Percentiles rank a stretch among this genome's conserved stretches.
These are phyloP conservation scores for Kazachstania taianensis DNA, from an alignment of 805 yeast genomes.

Conservation along the genomic window DNA sequence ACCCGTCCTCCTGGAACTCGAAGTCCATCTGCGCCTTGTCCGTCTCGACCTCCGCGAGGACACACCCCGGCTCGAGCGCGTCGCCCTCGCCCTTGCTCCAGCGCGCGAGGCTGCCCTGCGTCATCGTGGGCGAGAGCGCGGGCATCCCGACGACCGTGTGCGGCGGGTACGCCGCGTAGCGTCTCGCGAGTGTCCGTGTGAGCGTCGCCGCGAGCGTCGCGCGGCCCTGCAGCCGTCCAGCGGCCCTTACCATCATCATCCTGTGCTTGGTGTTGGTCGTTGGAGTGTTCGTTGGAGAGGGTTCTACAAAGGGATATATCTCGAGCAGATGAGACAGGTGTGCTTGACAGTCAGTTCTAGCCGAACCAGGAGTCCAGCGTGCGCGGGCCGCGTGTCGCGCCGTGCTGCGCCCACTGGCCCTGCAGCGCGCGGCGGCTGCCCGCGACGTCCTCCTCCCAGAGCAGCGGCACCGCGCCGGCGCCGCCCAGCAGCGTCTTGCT, in stretches of 20 bases:
- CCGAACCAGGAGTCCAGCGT: constrained; percentile 20
- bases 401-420: constrained; percentile 14
- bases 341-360: background rate
- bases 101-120: constrained; percentile 81
- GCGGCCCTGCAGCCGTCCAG: too few relatives aligned
- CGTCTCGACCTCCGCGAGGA: constrained; percentile 93
- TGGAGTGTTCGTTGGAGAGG: background rate
- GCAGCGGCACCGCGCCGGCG: constrained; percentile 33
- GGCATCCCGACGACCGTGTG: constrained; percentile 95
- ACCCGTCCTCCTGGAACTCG: constrained; percentile 96
- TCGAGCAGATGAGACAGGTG: too few relatives aligned
- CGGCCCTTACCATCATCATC: background rate
- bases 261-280: background rate
- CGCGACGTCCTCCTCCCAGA: constrained; percentile 44
- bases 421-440: constrained; percentile 23
- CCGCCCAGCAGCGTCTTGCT: constrained; percentile 60
- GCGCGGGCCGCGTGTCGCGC: too few relatives aligned
- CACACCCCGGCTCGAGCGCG: constrained; percentile 79
- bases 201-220: too few relatives aligned
- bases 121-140: constrained; percentile 98
- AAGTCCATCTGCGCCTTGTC: constrained; percentile 98
- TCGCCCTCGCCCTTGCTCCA: constrained; percentile 93
- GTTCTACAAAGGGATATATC: too few relatives aligned
- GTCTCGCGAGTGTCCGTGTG: too few relatives aligned
- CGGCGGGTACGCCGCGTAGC: constrained; percentile 50